Evolutionary conservation across 352 stramenopile species (phyloP), one percentile per base, ranked within the genome.

Genomic region (Phytophthora boehmeriae): DNA sequence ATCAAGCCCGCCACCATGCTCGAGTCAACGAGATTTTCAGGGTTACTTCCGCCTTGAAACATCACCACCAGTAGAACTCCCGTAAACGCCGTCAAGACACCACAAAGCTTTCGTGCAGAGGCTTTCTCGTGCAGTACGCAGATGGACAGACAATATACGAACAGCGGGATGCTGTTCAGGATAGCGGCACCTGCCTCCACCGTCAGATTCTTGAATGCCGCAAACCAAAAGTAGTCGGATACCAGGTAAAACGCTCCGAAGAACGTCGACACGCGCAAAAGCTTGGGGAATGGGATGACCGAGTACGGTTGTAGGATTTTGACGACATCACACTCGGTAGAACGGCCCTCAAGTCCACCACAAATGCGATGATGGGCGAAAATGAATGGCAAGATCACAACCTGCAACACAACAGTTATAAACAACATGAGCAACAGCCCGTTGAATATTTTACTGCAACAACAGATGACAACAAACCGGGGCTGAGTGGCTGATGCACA

Each of bases 91-190:
- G 54, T 59, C 32, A 79, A 34, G 1, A 84, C 73, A 6, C 70
- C 73, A 17, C 57, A 63, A 17, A 85, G 48, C 28, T 86, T 85
- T 25, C 57, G 47, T 22, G 58, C 28, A 17, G 63, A 70, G 36
- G 74, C 36, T 35, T 67, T 63, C 39, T 85, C 78, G 61, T 65
- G 46, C 39, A 88, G 54, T 5, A 83, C 73, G 57, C 75, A 88
- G 41, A 86, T 74, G 16, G 78, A 88, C 49, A 88, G 86, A 57
- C 70, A 83, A 68, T 83, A 86, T 5, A 85, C 75, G 57, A 86
- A 88, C n/a, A 88, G 66, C 23, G 75, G 75, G 27, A 71, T 78
- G 51, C 63, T 78, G 58, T 82, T 88, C 70, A 83, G 83, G 43
- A 85, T 80, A 8, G 73, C 71, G 0, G 71, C 81, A 27, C 75